Evolutionary conservation across 176 grass and related monocot species (phyloP).

Genomic region (Rhynchospora tenuis): DNA sequence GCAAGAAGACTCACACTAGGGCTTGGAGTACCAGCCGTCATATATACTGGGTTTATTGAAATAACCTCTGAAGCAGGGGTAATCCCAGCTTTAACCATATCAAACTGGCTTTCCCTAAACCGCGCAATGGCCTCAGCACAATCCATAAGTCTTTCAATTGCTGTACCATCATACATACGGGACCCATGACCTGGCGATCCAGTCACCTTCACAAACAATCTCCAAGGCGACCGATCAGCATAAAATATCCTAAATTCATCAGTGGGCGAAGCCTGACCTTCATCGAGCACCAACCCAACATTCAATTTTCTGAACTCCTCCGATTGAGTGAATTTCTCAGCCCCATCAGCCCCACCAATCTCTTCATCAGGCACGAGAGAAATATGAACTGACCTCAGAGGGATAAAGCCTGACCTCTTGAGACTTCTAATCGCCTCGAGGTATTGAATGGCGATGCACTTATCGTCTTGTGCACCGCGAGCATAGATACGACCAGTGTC

Average conservation of each 20-base stretch:
- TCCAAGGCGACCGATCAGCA: constrained; percentile 57
- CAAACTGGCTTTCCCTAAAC: constrained; percentile 64
- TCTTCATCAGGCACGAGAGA: constrained; percentile 90
- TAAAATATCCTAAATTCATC: constrained; percentile 90
- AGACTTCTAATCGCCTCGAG: constrained; percentile 78
- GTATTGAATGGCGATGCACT: constrained; percentile 90
- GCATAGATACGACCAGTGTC: constrained; percentile 58
- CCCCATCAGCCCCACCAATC: constrained; percentile 54
- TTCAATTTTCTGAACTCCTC: constrained; percentile 64
- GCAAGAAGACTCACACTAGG: constrained; percentile 49
- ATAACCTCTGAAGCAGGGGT: constrained; percentile 55
- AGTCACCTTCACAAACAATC: constrained; percentile 55
- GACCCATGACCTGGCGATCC: constrained; percentile 70
- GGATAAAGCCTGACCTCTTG: constrained; percentile 44
- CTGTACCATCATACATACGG: constrained; percentile 60
- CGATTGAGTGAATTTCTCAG: constrained; percentile 38
- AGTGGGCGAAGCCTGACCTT: constrained; percentile 74
- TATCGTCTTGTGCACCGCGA: constrained; percentile 85
- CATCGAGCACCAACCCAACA: constrained; percentile 76
- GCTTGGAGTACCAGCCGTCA: constrained; percentile 71
- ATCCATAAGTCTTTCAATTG: constrained; percentile 80
- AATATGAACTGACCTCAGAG: constrained; percentile 63
- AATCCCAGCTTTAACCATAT: constrained; percentile 51
- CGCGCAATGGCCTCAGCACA: constrained; percentile 43
- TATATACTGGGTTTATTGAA: constrained; percentile 72